Base-by-base conservation (phyloP, 2,329 filamentous ascomycete genomes). In the Cercospora sojina region DNA sequence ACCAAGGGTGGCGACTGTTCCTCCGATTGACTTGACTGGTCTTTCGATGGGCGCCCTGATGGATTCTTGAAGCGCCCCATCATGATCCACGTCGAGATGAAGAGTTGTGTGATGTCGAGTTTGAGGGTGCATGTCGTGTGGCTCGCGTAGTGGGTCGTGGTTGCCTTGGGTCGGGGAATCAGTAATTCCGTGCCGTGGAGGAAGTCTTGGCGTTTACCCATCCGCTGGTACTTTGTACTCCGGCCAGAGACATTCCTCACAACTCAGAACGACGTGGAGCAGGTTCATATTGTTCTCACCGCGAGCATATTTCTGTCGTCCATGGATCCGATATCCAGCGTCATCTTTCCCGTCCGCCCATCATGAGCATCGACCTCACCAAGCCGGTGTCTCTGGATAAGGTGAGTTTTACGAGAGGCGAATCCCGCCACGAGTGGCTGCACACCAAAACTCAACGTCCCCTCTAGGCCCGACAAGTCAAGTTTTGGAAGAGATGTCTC, bases 401-500 rank as follows among this genome's bases (percentile, higher is more conserved):
- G 64, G 66, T 68, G 47, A 64, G 62, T 60, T 51, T 38, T 10
- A 20, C 23, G 35, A 65, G 49, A 47, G 51, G 13, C 23, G 8
- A 55, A 29, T 9, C 27, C 41, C 18, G 31, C 32, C 27, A 32
- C 32, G 57, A 23, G 51, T n/a, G 51, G 51, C 35, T 29, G 55
- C 35, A 20, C 57, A 59, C 47, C 67, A 29, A 67, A 35, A 53
- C 27, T 29, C 10, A 31, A 16, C 27, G 16, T 23, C 8, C 27
- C 25, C 51, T 31, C n/a, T 66, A 77, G 74, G 64, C 68, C 18
- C 72, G 75, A 18, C 95, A 99, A 78, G 83, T 95, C 77, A 92
- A 90, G 76, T 99, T 97, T 85, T 99, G 93, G 90, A 87, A 93
- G 71, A 89, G 93, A 76, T 97, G 94, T 78, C 86, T 95, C 70